Evolutionary conservation across 2,329 filamentous ascomycete genomes (phyloP), one percentile per base, ranked within the genome.

Genomic region (Fulvia fulva): DNA sequence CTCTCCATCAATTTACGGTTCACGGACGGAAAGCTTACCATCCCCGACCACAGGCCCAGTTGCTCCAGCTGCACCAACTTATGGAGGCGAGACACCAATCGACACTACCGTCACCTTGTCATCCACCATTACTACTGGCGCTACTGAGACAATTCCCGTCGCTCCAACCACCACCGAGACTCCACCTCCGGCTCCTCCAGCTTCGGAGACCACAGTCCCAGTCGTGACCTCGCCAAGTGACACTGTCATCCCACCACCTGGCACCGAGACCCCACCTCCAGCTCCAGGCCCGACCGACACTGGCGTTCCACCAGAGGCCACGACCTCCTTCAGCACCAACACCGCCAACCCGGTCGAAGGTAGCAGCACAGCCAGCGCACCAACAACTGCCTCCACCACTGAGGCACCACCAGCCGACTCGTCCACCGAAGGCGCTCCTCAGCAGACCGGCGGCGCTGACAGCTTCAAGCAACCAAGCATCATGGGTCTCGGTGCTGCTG

Each of bases 401-500:
- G 51, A 54, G 14, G 63, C 65, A 28, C 61, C 66, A 37, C 51
- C 57, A 12, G 57, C 45, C 19, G 26, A 28, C 26, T 41, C 54
- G 16, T 61, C 62, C 21, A 65, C 61, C 46, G 52, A 47, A 11
- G 63, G 60, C 30, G 57, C 63, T 19, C 51, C 58, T 9, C 53
- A 45, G 19, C 46, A 53, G 50, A 23, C 56, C 22, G 58, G 56
- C 51, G 55, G 58, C 49, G 65, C 58, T 41, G 65, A 60, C 56
- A 49, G 55, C 53, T 50, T 56, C 47, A 60, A 60, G 43, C 51
- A 63, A 32, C 62, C 63, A 51, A 57, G 58, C 50, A 51, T 63
- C 34, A 56, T 63, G 45, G 64, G 63, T 23, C 54, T 64, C 50
- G 64, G 61, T 21, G 65, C 62, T 47, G 52, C 61, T 57, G 51